Percentiles rank a stretch among this genome's conserved stretches.
Conservation (phyloP, 2,329 filamentous ascomycete species). For the Chrysoporthe deuterocubensis region DNA sequence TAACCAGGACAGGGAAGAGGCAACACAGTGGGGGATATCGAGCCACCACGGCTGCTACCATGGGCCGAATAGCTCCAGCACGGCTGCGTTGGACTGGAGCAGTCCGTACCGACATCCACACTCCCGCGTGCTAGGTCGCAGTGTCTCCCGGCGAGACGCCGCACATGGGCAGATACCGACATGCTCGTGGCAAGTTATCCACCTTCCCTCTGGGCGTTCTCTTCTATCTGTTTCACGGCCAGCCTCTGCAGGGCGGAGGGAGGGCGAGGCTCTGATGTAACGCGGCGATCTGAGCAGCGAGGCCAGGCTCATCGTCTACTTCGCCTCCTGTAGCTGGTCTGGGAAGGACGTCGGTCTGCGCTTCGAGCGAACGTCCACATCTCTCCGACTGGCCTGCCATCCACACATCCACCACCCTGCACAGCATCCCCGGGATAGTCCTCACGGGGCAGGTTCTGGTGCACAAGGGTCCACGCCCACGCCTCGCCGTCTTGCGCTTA, state of each 20-base stretch:
- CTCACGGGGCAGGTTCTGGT: conserved; percentile 16
- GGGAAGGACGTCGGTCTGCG: conserved; percentile 12
- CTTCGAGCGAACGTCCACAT: conserved; percentile 4
- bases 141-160: not conserved
- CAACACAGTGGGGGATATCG: not conserved
- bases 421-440: conserved; percentile 21
- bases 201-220: not conserved
- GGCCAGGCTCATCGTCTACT: not conserved
- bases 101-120: not conserved
- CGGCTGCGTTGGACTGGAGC: not conserved
- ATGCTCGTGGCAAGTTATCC: conserved; percentile 9
- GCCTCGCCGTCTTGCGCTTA: conserved; percentile 13
- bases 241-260: not conserved
- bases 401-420: conserved; percentile 17
- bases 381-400: conserved; percentile 7
- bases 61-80: not conserved
- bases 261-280: not conserved
- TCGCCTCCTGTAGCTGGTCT: conserved; percentile 14
- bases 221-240: not conserved
- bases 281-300: not conserved
- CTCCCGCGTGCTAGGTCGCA: not conserved
- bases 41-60: conserved; percentile 7
- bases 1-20: conserved; percentile 13
- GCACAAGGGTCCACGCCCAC: conserved; percentile 13
- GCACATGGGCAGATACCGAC: not conserved